Conservation (phyloP, 106 monocot species). For the Ottelia alismoides region DNA sequence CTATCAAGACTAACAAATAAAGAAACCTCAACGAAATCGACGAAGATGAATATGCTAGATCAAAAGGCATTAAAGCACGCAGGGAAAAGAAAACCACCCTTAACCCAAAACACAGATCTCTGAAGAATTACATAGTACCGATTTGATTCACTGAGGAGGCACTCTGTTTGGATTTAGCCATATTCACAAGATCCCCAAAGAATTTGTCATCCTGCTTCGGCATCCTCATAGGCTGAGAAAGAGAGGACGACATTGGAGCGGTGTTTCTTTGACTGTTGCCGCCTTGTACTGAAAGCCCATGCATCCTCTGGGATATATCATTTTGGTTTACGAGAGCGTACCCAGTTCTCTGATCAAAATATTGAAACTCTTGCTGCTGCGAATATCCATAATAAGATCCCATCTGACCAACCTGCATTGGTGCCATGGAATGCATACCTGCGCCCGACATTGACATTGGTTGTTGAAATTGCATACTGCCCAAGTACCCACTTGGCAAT, state of each 20-base stretch:
- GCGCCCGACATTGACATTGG: background rate
- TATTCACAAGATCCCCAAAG: conserved; percentile 41
- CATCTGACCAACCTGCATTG: conserved; percentile 6
- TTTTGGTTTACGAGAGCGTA: conserved; percentile 13
- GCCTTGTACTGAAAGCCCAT: conserved; percentile 54
- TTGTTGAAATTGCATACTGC: conserved; percentile 4
- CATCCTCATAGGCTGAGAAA: conserved; percentile 32
- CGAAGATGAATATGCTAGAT: too few species aligned
- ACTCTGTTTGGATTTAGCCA: conserved; percentile 33
- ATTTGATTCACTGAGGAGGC: conserved; percentile 18
- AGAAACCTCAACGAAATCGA: too few species aligned
- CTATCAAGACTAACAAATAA: too few species aligned
- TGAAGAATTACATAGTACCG: too few species aligned
- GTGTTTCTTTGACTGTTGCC: conserved; percentile 9
- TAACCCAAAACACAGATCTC: too few species aligned
- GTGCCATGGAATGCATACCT: conserved; percentile 8
- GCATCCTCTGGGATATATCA: conserved; percentile 59
- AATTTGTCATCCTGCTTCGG: conserved; percentile 40
- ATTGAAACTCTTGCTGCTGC: conserved; percentile 15
- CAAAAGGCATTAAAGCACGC: too few species aligned
- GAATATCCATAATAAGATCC: conserved; percentile 13
- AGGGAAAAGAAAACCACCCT: too few species aligned
- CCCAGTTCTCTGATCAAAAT: conserved; percentile 9
- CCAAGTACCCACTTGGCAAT: conserved; percentile 4
- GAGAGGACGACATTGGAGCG: conserved; percentile 17